Evolutionary conservation across 305 asterid species (phyloP).

Genomic region (Fraxinus albicans): DNA sequence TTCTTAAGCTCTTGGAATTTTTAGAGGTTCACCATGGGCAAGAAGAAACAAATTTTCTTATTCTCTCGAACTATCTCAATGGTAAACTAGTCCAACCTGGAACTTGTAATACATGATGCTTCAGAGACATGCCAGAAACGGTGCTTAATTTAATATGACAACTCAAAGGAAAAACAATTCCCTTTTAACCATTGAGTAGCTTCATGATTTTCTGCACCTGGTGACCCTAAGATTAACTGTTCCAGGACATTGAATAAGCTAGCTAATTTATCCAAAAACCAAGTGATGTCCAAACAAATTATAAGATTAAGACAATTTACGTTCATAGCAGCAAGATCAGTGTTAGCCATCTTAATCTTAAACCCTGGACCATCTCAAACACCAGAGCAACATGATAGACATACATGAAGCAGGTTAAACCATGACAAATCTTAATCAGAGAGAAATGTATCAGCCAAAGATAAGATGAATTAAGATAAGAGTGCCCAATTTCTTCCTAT

Average conservation of each 20-base stretch:
- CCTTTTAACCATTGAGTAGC: background rate
- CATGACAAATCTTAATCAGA: background rate
- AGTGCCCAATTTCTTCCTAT: no score
- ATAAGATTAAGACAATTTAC: background rate
- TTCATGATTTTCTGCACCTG: background rate
- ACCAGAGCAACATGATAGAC: background rate
- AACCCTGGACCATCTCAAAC: background rate
- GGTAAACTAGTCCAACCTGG: background rate
- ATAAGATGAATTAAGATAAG: background rate
- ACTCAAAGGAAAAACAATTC: background rate
- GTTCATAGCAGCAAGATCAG: background rate
- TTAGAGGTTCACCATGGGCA: background rate
- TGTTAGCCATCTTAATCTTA: background rate
- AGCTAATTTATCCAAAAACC: background rate
- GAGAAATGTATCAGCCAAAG: background rate
- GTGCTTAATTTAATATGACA: background rate
- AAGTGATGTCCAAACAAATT: background rate
- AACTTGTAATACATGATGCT: background rate
- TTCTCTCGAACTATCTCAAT: background rate
- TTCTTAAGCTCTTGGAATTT: background rate
- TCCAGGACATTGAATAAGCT: background rate
- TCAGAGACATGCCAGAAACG: background rate
- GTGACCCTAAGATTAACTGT: background rate
- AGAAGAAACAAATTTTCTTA: background rate
- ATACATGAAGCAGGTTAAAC: background rate